A percentile compares a stretch with the other conserved stretches of the same genome.
Conservation (phyloP, 148 eudicot genomes). For the Amaranthus hypochondriacus region DNA sequence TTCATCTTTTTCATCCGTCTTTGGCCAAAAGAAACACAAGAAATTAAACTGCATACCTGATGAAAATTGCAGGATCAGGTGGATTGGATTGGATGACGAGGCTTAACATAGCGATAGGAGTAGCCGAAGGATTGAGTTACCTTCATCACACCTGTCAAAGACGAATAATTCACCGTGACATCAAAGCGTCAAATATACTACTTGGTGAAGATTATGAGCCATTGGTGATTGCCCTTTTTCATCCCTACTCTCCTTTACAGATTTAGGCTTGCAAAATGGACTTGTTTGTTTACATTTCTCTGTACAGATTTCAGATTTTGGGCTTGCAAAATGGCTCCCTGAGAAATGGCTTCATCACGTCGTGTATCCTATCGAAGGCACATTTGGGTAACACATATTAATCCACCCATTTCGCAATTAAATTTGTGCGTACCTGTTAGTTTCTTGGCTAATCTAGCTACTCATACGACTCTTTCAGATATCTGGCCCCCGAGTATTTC, state of each 20-base stretch:
- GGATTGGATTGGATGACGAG: conserved; percentile 58
- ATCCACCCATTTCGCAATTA: not conserved
- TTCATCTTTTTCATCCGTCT: not conserved
- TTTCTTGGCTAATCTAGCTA: conserved; percentile 4
- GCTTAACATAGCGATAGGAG: conserved; percentile 68
- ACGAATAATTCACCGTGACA: conserved; percentile 93
- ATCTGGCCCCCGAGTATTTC: conserved; percentile 93
- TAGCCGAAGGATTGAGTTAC: conserved; percentile 83
- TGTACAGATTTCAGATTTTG: conserved; percentile 90
- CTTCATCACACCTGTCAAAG: conserved; percentile 78
- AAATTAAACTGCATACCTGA: not conserved
- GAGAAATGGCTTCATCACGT: conserved; percentile 87
- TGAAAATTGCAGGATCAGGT: conserved; percentile 44
- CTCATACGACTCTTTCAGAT: conserved; percentile 27
- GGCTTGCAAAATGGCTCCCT: conserved; percentile 96
- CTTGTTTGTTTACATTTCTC: not conserved
- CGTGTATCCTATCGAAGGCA: conserved; percentile 87
- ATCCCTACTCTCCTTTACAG: not conserved
- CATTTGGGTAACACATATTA: conserved; percentile 65
- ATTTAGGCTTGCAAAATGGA: not conserved
- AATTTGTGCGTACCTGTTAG: not conserved
- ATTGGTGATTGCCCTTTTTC: conserved; percentile 38
- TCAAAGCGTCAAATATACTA: conserved; percentile 90
- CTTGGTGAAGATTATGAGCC: conserved; percentile 69
- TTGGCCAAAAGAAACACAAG: not conserved